Conservation (phyloP, 148 eudicot species). For the Rhododendron kiyosumense region DNA sequence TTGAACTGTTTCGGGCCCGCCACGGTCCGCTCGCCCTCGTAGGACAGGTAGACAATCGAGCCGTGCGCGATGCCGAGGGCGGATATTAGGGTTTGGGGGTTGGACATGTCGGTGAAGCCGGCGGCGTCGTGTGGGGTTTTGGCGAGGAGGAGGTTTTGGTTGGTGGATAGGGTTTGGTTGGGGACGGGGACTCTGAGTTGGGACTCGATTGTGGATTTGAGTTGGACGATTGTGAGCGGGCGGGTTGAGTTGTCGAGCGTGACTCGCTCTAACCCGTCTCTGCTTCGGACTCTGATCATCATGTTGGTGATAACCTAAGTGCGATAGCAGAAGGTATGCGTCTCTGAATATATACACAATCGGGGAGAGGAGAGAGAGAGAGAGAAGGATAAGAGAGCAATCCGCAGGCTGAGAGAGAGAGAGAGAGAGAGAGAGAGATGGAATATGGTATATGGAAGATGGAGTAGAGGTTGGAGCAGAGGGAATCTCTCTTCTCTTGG, state of each 20-base stretch:
- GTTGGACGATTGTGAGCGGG: conserved; percentile 46
- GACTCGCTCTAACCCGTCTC: conserved; percentile 77
- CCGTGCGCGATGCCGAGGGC: conserved; percentile 54
- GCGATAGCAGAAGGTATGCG: too few relatives aligned
- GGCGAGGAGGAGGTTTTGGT: conserved; percentile 70
- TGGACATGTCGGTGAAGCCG: conserved; percentile 52
- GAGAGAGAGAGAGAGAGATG: neutral
- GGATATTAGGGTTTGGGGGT: conserved; percentile 42
- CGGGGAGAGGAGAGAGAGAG: neutral
- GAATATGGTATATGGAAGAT: neutral
- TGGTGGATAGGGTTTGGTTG: conserved; percentile 61
- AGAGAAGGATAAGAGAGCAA: neutral
- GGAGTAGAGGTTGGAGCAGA: neutral
- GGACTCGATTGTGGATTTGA: conserved; percentile 74
- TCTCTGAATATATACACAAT: neutral
- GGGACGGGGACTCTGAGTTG: conserved; percentile 61
- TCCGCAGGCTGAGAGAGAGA: neutral
- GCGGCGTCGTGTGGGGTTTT: conserved; percentile 51
- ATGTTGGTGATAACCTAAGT: conserved; percentile 18
- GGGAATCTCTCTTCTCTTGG: neutral
- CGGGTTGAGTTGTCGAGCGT: conserved; percentile 35
- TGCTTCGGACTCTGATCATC: conserved; percentile 83
- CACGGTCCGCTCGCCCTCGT: conserved; percentile 67
- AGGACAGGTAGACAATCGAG: conserved; percentile 48
- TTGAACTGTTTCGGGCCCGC: conserved; percentile 28